Conservation (phyloP, 139 green algal genomes). For the Picochlorum sp. region DNA sequence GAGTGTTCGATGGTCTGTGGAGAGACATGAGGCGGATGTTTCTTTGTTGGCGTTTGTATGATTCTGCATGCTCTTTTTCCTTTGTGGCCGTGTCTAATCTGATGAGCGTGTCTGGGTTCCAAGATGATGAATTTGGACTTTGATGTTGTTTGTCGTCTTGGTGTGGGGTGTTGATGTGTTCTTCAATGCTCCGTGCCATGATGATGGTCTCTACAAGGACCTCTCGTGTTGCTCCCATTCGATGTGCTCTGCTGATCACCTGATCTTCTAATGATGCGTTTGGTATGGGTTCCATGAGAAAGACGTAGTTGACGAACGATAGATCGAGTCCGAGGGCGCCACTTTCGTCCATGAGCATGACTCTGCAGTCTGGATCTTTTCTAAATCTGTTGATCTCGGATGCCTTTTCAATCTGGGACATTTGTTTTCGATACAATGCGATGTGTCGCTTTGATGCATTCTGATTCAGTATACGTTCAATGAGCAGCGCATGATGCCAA, state of each 20-base stretch:
- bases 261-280: constrained; percentile 67
- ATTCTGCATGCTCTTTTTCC: too few species aligned
- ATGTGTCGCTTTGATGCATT: neutral
- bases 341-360: constrained; percentile 75
- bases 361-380: constrained; percentile 30
- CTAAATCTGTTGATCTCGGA: constrained; percentile 32
- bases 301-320: constrained; percentile 74
- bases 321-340: constrained; percentile 85
- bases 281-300: constrained; percentile 92
- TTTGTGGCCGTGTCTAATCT: too few species aligned
- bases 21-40: neutral
- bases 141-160: neutral
- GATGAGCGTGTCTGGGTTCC: too few species aligned
- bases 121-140: too few species aligned
- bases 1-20: neutral
- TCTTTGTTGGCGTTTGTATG: neutral
- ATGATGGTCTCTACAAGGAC: constrained; percentile 76
- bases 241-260: constrained; percentile 74
- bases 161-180: neutral
- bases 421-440: neutral
- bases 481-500: constrained; percentile 61
- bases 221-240: constrained; percentile 68
- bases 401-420: constrained; percentile 2
- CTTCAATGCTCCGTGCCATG: constrained; percentile 50
- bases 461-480: constrained; percentile 15